Evolutionary conservation across 495 filamentous ascomycete genomes (phyloP), one percentile per base, ranked within the genome.

Genomic region (Letharia lupina): DNA sequence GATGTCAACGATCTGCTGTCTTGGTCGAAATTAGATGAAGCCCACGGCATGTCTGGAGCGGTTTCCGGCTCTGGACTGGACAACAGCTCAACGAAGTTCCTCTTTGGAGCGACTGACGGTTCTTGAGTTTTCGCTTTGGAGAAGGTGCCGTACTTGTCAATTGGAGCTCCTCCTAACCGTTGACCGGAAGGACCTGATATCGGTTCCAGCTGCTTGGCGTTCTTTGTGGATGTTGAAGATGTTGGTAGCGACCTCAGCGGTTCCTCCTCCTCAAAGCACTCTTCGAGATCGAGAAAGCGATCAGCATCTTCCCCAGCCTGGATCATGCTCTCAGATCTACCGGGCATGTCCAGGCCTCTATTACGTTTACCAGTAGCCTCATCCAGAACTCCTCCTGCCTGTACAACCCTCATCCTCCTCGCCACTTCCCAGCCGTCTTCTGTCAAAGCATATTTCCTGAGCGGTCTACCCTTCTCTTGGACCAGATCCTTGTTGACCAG

Each of bases 341-440:
- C 16, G 11, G 41, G 42, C 9, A 13, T 15, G 31, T 60, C 45
- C 2, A n/a, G 18, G 20, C 9, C 31, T 18, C 23, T 41, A 9
- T 48, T 50, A 37, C 10, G 3, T 44, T 18, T 45, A 1, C 28
- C 10, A 4, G 18, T 28, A 20, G 39, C 42, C 18, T 35, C 39
- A 11, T 37, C 61, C n/a, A 13, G 35, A 16, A 12, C 31, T 7
- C 62, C 48, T 15, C 28, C 39, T n/a, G 12, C 45, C 42, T 67
- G 48, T 18, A 62, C 70, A 41, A 81, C 82, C 59, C 82, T 80
- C 31, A 93, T 87, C 35, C 86, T 80, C 66, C 81, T 86, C 16
- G 87, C 91, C 52, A 92, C 85, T 52, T 91, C 88, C 85, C 87
- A 89, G 3, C 91, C 91, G 63, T 89, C 88, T 40, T 93, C 90